Conservation (phyloP, 495 filamentous ascomycete genomes). For the Tuber indicum region DNA sequence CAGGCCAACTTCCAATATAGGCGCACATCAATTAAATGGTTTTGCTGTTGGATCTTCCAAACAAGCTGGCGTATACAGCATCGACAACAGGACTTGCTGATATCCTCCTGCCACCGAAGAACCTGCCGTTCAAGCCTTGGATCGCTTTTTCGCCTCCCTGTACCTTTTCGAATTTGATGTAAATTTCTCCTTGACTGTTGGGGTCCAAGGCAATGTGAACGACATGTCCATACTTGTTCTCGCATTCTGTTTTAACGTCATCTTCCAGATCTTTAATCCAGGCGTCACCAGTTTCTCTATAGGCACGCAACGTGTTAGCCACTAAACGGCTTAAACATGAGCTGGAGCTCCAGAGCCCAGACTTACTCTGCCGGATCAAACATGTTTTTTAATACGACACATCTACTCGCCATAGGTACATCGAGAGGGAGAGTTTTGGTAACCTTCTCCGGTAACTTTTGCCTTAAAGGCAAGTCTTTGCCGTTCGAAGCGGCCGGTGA, state of each 20-base stretch:
- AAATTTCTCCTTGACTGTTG: constrained; percentile 92
- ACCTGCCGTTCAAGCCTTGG: constrained; percentile 93
- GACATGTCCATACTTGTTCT: constrained; percentile 92
- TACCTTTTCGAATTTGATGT: constrained; percentile 94
- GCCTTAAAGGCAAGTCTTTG: constrained; percentile 43
- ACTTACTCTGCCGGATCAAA: constrained; percentile 88
- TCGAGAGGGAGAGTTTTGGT: constrained; percentile 79
- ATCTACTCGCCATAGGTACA: constrained; percentile 88
- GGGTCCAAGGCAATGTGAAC: constrained; percentile 95
- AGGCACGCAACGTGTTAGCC: constrained; percentile 45
- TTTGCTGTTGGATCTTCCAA: constrained; percentile 65
- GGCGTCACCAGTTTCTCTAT: constrained; percentile 73
- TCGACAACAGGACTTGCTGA: constrained; percentile 93
- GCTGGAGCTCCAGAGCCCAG: neutral
- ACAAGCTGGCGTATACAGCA: constrained; percentile 95
- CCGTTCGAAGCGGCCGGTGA: constrained; percentile 48
- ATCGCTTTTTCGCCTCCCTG: constrained; percentile 93
- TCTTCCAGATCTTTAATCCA: constrained; percentile 95
- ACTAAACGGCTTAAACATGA: neutral
- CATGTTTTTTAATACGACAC: constrained; percentile 91
- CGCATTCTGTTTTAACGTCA: constrained; percentile 88
- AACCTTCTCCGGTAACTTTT: constrained; percentile 63
- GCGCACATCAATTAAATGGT: constrained; percentile 20
- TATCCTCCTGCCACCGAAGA: constrained; percentile 85
- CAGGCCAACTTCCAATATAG: neutral